Base-by-base conservation (phyloP, 257 asterid species). In the Solanum piurae region DNA sequence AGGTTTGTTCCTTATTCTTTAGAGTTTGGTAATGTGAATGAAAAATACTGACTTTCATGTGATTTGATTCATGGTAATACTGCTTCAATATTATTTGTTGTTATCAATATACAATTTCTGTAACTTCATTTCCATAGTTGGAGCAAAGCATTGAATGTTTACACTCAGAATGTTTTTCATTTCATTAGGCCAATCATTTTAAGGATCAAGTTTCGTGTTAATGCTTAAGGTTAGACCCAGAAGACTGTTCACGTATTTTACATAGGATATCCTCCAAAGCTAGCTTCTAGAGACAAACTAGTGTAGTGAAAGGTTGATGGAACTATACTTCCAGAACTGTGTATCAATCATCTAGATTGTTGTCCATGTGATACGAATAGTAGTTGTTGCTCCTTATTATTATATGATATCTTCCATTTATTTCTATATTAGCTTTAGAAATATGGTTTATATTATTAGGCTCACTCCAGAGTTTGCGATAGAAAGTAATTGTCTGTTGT, bases 1-100 rank as follows among this genome's bases (percentile, higher is more conserved):
- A 97, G 99, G 99, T 97, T 87, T 87, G 99, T 89, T 83, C 86
- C 69, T 82, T 82, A 31, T 16, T 82, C 20, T 5, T 80, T 80
- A 27, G 38, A 80, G 85, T 80, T 46, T 27, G 25, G 44, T 52
- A 82, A 49, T 82, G 69, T 82, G 31, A 49, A 82, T 49, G 46
- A 49, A 18, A 49, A 82, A 82, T 33, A 31, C 20, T 10, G 85
- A 46, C 31, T 82, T 49, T 49, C 85, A 46, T 4, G 40, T 80
- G 40, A 80, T 29, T 62, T 42, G 40, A 10, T 82, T 82, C 71
- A 49, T 20, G 44, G 86, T 49, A 46, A 80, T 33, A 82, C 86
- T 31, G 44, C 44, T 31, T 31, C 71, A 82, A 20, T 12, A 16
- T 16, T 77, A 77, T 12, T 82, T 82, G 25, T 31, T 52, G 44